Base-by-base conservation (phyloP, 768 basidiomycete species). In the Termitomyces sp. region DNA sequence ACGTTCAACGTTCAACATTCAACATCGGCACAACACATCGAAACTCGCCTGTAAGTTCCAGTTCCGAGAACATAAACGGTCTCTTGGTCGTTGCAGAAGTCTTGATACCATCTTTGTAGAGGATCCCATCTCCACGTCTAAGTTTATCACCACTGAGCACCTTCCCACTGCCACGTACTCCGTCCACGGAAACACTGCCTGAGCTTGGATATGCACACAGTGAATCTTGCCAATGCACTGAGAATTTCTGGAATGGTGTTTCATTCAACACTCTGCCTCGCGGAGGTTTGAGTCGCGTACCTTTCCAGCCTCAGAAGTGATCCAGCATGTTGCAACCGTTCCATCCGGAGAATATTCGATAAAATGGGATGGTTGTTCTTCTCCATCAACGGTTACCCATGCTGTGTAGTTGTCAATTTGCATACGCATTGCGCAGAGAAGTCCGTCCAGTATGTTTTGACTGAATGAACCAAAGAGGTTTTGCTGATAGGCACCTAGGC, bases 271-370 rank as follows among this genome's bases (percentile, higher is more conserved):
- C n/a, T n/a, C n/a, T n/a, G n/a, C n/a, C n/a, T n/a, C 5, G 29
- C 29, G 29, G 29, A 29, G 9, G 9, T 3, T 29, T 29, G 29
- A 29, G 29, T 29, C 29, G 29, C 29, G 29, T 29, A 64, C 66
- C 54, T 68, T 68, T n/a, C 64, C 65, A 6, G 56, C 51, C 29
- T 68, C 63, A 0, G 66, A 68, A 7, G 58, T 50, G 3, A 68
- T 63, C 63, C 63, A 66, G 44, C 65, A 67, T 11, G 60, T 63
- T 3, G 56, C 62, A 0, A 56, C 32, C 27, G 44, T 47, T 15
- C 45, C 44, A 35, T 62, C 62, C 7, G 60, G 43, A 1, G 53
- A 61, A 23, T 56, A 43, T 36, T 63, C 56, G 16, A 64, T 56
- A 5, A 25, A 41, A 48, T 66, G 54, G 29, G 54, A 54, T 2